Evolutionary conservation across 2,329 filamentous ascomycete genomes (phyloP).

Genomic region (Hymenoscyphus salicellus): DNA sequence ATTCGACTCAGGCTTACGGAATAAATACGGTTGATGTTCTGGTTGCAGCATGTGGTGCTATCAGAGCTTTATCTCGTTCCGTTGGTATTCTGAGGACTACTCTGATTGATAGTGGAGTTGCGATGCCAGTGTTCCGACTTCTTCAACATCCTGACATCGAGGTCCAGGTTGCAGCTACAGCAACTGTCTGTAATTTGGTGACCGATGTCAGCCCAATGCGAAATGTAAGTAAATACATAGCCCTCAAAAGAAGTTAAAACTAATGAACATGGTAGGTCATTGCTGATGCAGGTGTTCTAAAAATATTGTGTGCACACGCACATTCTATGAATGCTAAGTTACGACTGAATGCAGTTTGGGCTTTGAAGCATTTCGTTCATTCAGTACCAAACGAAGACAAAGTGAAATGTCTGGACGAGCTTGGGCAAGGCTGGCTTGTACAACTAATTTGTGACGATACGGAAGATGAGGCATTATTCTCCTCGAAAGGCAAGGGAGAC

Average conservation of each 20-base stretch:
- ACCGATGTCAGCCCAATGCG: slow-evolving; percentile 89
- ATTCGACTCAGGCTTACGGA: slow-evolving; percentile 52
- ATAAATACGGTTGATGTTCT: slow-evolving; percentile 73
- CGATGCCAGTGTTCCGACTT: slow-evolving; percentile 71
- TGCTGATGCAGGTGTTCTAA: slow-evolving; percentile 69
- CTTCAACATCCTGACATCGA: slow-evolving; percentile 72
- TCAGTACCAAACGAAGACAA: slow-evolving; percentile 70
- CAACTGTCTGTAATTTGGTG: slow-evolving; percentile 79
- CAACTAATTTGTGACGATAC: slow-evolving; percentile 68
- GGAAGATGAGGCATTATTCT: slow-evolving; percentile 51
- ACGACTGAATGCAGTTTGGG: slow-evolving; percentile 85
- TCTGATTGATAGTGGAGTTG: slow-evolving; percentile 80
- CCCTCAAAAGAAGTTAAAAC: neutral
- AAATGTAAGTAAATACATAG: slow-evolving; percentile 56
- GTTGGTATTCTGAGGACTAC: slow-evolving; percentile 81
- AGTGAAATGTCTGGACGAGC: slow-evolving; percentile 70
- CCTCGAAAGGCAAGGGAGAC: slow-evolving; percentile 33
- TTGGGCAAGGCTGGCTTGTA: slow-evolving; percentile 77
- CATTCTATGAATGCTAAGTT: slow-evolving; percentile 76
- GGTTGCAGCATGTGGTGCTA: slow-evolving; percentile 78
- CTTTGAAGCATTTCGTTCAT: slow-evolving; percentile 83
- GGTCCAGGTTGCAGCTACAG: slow-evolving; percentile 81
- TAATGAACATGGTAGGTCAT: slow-evolving; percentile 54
- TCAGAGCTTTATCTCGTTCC: slow-evolving; percentile 78
- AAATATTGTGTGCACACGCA: slow-evolving; percentile 77